Evolutionary conservation across 1,139 yeast species (phyloP).

Genomic region (Wickerhamomyces sp.): DNA sequence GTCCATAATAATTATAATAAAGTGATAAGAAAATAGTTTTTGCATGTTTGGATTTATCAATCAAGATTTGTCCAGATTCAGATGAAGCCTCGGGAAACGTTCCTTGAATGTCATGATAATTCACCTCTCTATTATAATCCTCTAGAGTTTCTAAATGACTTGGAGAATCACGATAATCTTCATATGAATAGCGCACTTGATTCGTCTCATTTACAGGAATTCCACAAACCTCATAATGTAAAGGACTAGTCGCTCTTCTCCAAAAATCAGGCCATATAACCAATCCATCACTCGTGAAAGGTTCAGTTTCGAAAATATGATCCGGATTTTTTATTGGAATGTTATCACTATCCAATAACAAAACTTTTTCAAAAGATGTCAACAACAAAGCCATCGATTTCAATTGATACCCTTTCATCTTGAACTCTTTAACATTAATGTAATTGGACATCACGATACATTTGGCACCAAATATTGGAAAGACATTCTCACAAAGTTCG

Average conservation of each 20-base stretch:
- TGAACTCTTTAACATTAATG: slow-evolving; percentile 38
- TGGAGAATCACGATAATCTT: slow-evolving; percentile 28
- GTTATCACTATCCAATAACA: slow-evolving; percentile 73
- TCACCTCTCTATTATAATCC: slow-evolving; percentile 31
- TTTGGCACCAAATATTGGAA: slow-evolving; percentile 64
- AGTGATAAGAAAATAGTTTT: slow-evolving; percentile 60
- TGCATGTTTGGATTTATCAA: slow-evolving; percentile 61
- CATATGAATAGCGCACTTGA: slow-evolving; percentile 37
- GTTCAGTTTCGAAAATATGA: slow-evolving; percentile 37
- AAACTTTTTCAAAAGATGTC: slow-evolving; percentile 68
- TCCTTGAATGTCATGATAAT: slow-evolving; percentile 63
- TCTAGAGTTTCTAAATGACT: slow-evolving; percentile 16
- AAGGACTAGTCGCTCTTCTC: slow-evolving; percentile 58
- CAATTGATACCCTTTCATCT: slow-evolving; percentile 69
- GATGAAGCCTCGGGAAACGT: slow-evolving; percentile 76
- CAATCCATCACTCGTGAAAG: slow-evolving; percentile 29
- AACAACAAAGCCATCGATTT: slow-evolving; percentile 71
- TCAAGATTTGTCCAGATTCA: slow-evolving; percentile 77
- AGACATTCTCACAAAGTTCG: slow-evolving; percentile 56
- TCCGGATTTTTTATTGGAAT: slow-evolving; percentile 60
- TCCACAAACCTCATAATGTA: slow-evolving; percentile 51
- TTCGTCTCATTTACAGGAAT: slow-evolving; percentile 34
- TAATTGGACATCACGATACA: slow-evolving; percentile 58
- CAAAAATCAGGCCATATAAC: slow-evolving; percentile 70
- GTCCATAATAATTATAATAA: slow-evolving; percentile 78